Evolutionary conservation across 2,329 filamentous ascomycete species (phyloP), one percentile per base, ranked within the genome.

Genomic region (Cladosporium cucumerinum): DNA sequence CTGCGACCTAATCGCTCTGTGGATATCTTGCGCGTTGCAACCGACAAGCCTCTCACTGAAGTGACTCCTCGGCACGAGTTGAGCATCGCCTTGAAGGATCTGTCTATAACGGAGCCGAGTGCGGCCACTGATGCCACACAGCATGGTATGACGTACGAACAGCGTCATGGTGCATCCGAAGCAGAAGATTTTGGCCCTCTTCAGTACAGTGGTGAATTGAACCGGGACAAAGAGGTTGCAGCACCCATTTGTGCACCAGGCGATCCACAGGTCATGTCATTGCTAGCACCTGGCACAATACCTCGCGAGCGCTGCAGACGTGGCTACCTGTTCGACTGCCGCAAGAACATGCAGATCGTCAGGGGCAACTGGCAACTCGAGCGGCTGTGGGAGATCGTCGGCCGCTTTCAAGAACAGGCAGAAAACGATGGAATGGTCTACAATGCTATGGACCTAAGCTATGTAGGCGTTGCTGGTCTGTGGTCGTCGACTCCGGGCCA

Each of bases 371-470:
- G 85, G 32, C 91, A 90, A 86, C 80, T 94, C n/a, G 84, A 87
- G 65, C 89, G 90, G 64, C 80, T 91, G n/a, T 96, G 92, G 92
- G 85, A 87, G 55, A 91, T 90, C 82, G 82, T 93, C 57, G 82
- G 85, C 65, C 86, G 89, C n/a, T 78, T 82, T 68, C 87, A 91
- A 69, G 81, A 84, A 28, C 86, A 87, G 32, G 86, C 88, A 2
- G 81, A 83, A 39, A 84, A 88, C 67, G 85, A 87, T 55, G 89
- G 87, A n/a, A 90, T 95, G 89, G 80, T 89, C 28, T 81, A 87
- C 8, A 82, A 85, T 14, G 84, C 84, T 2, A 79, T 93, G 4
- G 91, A 95, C 70, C 78, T 94, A 23, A 89, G 89, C 71, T 95
- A 90, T 71, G 81, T 94, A 65, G 92, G 92, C 1, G 87, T 93